Evolutionary conservation across 345 rosid species (phyloP), one percentile per base, ranked within the genome.

Genomic region (Diplotaxis tenuifolia): DNA sequence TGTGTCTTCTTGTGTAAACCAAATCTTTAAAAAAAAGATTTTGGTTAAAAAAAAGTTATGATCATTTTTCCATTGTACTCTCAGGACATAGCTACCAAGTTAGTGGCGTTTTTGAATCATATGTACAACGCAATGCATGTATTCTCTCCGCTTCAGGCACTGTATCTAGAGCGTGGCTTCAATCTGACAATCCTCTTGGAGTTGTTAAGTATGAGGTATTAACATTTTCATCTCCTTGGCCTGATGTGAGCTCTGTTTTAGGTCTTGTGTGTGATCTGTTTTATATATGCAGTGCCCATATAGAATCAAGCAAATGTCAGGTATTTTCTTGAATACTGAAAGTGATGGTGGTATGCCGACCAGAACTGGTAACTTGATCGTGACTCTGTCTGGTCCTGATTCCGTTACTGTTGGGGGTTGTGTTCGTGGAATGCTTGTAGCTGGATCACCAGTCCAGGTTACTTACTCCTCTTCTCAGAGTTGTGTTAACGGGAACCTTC

Each of bases 131-230:
- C 4, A 86, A 91, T 3, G 78, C 90, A 21, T 92, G 96, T 80
- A 89, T 95, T 79, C 92, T 95, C 58, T 90, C 99, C 21, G 96
- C 96, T 65, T 90, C 83, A 76, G 99, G 99, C 62, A 89, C 99
- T 55, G 81, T 95, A 22, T 77, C 83, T 82, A 90, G 83, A 75
- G 96, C 86, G 56, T 83, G 91, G 47, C 96, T 95, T 61, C 84
- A 87, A 69, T 83, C 89, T 20, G 73, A 87, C 9, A 70, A 70
- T 76, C 45, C 89, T 58, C 84, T 79, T 76, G 89, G 93, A 16
- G 49, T 83, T 5, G 86, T 88, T 76, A 80, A 88, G 58, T 87
- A 78, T 72, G 98, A 95, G 99, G 99, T 91, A 79, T n/a, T 58
- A 31, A 16, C 23, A 57, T 19, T 10, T 67, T n/a, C n/a, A n/a